Base-by-base conservation (phyloP, 1,284 basidiomycete species). In the Singerocomus inundabilis region DNA sequence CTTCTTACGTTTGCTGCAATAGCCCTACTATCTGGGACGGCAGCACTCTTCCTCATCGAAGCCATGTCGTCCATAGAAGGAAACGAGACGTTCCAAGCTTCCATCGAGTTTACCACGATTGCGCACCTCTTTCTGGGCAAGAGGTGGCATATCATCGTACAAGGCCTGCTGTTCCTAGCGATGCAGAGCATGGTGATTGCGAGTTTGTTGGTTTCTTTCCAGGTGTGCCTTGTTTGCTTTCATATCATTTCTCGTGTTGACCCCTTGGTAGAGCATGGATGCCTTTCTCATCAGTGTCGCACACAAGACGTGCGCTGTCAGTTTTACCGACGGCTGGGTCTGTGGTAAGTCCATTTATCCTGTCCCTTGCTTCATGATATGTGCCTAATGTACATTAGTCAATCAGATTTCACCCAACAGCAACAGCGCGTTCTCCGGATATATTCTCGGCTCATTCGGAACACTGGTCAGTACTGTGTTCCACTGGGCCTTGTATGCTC, bases 261-360 rank as follows among this genome's bases (percentile, higher is more conserved):
- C 30, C 28, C 5, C 15, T 21, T 18, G 26, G 8, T 15, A 61
- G 60, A 56, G 49, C 34, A 64, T 61, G 62, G 62, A 64, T 25
- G 51, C 55, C 8, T 61, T 61, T 25, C 62, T 64, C 29, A 40
- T 64, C 39, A 47, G 33, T n/a, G 49, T 61, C 30, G 60, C 55
- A 41, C 60, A 58, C 42, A 63, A 64, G 43, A 64, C 60, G 1
- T 61, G 62, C 7, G 60, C 62, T n/a, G 28, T 61, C 44, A 61
- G 62, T 37, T 64, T 64, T 35, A 33, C 52, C 2, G 31, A 58
- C 2, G 62, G 60, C 7, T 62, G 60, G 57, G 44, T 60, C 25
- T 61, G 62, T 30, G 52, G 59, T 62, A 35, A n/a, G 57, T 50
- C 35, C 15, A 25, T 5, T 49, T 13, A 48, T 52, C 33, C n/a